These are phyloP conservation scores for Dothiorella sarmentorum DNA, from an alignment of 2,329 filamentous ascomycete genomes.

Conservation along the genomic window DNA sequence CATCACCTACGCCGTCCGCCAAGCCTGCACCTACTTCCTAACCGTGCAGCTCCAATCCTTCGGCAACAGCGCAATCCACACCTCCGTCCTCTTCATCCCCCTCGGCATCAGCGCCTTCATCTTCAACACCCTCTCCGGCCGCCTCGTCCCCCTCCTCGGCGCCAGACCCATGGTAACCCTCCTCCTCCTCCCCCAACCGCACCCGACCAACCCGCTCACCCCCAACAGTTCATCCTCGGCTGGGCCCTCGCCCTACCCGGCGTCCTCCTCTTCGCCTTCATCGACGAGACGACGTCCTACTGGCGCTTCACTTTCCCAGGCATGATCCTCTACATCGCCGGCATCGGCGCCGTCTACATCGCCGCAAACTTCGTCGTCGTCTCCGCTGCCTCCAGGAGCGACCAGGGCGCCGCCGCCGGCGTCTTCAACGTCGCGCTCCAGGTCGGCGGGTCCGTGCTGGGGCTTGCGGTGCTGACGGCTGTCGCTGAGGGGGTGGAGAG, in stretches of 20 bases:
- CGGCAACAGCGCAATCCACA: constrained; percentile 8
- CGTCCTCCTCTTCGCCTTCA: constrained; percentile 13
- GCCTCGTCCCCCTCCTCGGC: neutral
- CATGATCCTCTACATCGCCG: constrained; percentile 15
- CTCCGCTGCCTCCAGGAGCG: constrained; percentile 1
- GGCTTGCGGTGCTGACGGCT: constrained; percentile 11
- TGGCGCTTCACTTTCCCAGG: constrained; percentile 14
- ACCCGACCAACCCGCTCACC: neutral
- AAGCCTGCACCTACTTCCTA: constrained; percentile 18
- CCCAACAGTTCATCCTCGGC: constrained; percentile 5
- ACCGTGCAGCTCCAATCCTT: constrained; percentile 17
- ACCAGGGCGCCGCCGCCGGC: constrained; percentile 17
- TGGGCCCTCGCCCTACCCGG: constrained; percentile 7
- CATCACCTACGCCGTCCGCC: constrained; percentile 15
- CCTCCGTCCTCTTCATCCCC: constrained; percentile 17
- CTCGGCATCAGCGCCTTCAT: constrained; percentile 10
- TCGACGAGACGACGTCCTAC: neutral
- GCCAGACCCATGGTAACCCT: constrained; percentile 4
- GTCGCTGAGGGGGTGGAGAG: constrained; percentile 7
- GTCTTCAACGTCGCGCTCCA: constrained; percentile 19
- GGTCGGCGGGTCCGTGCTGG: constrained; percentile 14
- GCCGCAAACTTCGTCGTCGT: constrained; percentile 16
- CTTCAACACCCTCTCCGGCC: constrained; percentile 9
- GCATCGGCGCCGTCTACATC: constrained; percentile 18
- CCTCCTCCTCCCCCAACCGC: too few species aligned